Evolutionary conservation across 2,329 filamentous ascomycete genomes (phyloP), one percentile per base, ranked within the genome.

Genomic region (Bipolaris oryzae): DNA sequence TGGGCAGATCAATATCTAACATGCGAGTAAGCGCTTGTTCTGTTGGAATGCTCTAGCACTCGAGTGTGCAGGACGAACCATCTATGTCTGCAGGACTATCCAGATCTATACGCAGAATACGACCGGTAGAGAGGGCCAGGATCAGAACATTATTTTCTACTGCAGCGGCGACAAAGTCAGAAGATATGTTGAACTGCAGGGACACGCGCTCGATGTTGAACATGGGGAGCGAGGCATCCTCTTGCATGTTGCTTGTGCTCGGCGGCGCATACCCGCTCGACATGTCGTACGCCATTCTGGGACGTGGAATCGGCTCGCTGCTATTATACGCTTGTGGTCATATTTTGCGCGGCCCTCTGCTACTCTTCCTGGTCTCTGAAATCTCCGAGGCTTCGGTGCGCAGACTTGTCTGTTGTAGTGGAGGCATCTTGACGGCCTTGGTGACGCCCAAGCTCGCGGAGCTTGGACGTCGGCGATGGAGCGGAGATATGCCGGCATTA

Each of bases 61-160:
- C 13, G 43, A 23, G 11, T 25, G 21, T 33, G 49, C 34, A 31
- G 53, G 61, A 73, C 72, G 57, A 63, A 79, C 76, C 77, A 79
- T 99, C 95, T 71, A 99, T 97, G 76, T 99, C 95, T 72, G 93
- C 91, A 5, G 95, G 90, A 71, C 89, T 91, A 76, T 97, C 92
- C 49, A 98, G 81, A 75, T 98, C 95, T 75, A 99, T 99, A 58
- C 95, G 87, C 57, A 99, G 81, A 62, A 99, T 95, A 67, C 94
- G 89, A 48, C 92, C 92, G 56, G 94, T 97, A 5, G 92, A 94
- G 35, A 99, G 84, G 38, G 95, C 95, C 49, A 99, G 83, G 20
- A 98, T 88, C 55, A 99, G 85, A 60, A 98, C 93, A 81, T 99
- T 97, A 78, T 99, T 98, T 63, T 94, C 93, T 53, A 98, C 94